Evolutionary conservation across 1,139 yeast species (phyloP).

Genomic region (Pneumocystis murina): DNA sequence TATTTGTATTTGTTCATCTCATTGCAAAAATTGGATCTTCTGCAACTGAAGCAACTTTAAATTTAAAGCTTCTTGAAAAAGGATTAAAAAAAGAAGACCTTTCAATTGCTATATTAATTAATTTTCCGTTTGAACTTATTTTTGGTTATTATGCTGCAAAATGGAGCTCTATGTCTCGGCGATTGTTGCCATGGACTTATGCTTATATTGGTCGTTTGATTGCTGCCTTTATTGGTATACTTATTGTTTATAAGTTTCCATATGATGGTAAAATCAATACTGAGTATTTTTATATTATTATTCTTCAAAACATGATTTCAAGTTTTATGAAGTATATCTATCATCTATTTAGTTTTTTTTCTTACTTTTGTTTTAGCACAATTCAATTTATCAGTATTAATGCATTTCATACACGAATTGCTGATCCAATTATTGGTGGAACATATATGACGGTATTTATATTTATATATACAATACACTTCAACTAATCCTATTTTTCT

Average conservation of each 20-base stretch:
- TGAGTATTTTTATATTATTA: background rate
- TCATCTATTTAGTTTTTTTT: slow-evolving; percentile 65
- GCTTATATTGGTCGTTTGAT: slow-evolving; percentile 75
- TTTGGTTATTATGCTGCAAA: slow-evolving; percentile 94
- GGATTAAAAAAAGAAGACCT: slow-evolving; percentile 89
- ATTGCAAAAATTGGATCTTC: slow-evolving; percentile 84
- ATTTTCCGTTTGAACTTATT: slow-evolving; percentile 87
- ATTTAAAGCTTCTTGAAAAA: slow-evolving; percentile 75
- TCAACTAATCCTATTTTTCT: background rate
- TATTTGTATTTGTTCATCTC: slow-evolving; percentile 58
- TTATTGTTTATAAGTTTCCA: slow-evolving; percentile 63
- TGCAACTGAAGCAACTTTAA: slow-evolving; percentile 91
- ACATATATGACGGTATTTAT: slow-evolving; percentile 66
- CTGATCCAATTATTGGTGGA: slow-evolving; percentile 92
- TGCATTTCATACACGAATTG: slow-evolving; percentile 88
- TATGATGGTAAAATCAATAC: slow-evolving; percentile 26
- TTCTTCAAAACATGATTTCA: background rate
- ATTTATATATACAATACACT: background rate
- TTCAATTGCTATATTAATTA: slow-evolving; percentile 81
- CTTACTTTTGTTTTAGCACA: slow-evolving; percentile 85
- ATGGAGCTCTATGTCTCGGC: slow-evolving; percentile 65
- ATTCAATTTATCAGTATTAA: slow-evolving; percentile 87
- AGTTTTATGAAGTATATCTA: slow-evolving; percentile 39
- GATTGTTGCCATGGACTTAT: slow-evolving; percentile 76
- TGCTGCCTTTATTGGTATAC: slow-evolving; percentile 64